These are phyloP conservation scores for Zanthoxylum bungeanum DNA, from an alignment of 345 rosid species.

Conservation along the genomic window DNA sequence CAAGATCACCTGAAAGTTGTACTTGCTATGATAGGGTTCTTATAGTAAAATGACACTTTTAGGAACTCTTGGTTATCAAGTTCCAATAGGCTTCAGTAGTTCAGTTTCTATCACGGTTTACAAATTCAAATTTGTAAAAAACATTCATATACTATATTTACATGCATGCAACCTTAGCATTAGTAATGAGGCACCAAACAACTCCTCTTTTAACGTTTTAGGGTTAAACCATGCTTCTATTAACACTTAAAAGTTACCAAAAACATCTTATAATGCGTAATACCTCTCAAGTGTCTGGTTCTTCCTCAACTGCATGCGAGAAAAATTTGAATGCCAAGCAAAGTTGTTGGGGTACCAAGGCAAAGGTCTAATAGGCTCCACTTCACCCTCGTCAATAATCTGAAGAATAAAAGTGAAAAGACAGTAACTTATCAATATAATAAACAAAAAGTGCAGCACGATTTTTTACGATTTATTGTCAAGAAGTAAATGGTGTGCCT, in stretches of 20 bases:
- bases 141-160: background rate
- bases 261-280: background rate
- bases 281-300: slow-evolving; percentile 92
- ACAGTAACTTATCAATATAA: background rate
- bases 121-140: background rate
- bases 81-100: background rate
- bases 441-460: slow-evolving; percentile 1
- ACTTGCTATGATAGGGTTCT: background rate
- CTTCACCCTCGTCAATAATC: slow-evolving; percentile 68
- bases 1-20: background rate
- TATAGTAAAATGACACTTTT: background rate
- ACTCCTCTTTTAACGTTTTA: background rate
- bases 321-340: slow-evolving; percentile 93
- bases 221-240: background rate
- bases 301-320: slow-evolving; percentile 89
- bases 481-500: background rate
- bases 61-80: background rate
- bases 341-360: slow-evolving; percentile 89
- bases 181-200: background rate
- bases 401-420: slow-evolving; percentile 17
- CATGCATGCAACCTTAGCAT: background rate
- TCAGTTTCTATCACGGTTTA: background rate
- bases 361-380: slow-evolving; percentile 74
- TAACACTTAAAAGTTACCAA: background rate
- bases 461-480: background rate